Conservation (phyloP, 192 early-diverging fungal species). For the Backusella tarrabulga region DNA sequence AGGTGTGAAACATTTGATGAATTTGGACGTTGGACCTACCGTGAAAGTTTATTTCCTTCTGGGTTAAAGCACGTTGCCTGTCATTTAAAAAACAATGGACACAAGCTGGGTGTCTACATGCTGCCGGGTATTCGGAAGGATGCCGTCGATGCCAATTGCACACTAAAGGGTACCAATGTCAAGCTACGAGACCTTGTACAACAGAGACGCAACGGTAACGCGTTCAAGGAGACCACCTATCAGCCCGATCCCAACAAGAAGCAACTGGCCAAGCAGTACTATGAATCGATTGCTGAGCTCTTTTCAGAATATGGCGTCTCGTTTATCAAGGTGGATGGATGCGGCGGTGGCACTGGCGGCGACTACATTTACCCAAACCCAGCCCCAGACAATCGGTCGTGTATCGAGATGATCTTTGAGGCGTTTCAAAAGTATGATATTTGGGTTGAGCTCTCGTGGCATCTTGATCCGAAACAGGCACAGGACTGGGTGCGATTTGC, state of each 20-base stretch:
- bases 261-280: conserved; percentile 13
- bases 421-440: conserved; percentile 24
- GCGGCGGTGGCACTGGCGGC: conserved; percentile 30
- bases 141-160: conserved; percentile 10
- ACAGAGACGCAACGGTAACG: conserved; percentile 15
- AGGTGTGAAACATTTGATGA: conserved; percentile 19
- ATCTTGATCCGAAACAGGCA: conserved; percentile 20
- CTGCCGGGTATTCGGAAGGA: conserved; percentile 31
- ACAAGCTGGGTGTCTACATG: conserved; percentile 29
- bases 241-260: conserved; percentile 12
- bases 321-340: conserved; percentile 31
- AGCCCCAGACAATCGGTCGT: conserved; percentile 26
- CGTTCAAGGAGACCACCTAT: conserved; percentile 26
- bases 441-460: conserved; percentile 34
- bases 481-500: conserved; percentile 13
- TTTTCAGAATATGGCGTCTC: conserved; percentile 31
- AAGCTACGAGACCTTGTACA: conserved; percentile 2
- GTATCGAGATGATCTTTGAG: conserved; percentile 13
- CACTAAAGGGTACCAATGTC: neutral
- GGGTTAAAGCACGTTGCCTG: conserved; percentile 15
- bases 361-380: conserved; percentile 21
- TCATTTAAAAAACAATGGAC: conserved; percentile 20
- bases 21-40: conserved; percentile 27
- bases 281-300: conserved; percentile 30
- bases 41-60: conserved; percentile 23